phyloP scores from a whole-genome alignment of 345 rosid species.

The rapeseed (Brassica napus) region Da-Ae NC_063447.1:42564001-42564500 shows the following conservation, averaged over 20 bases:
- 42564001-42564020: constrained; percentile 39
- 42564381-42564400: constrained; percentile 69
- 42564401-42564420: constrained; percentile 56
- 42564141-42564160: constrained; percentile 92
- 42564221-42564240: constrained; percentile 86
- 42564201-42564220: constrained; percentile 95
- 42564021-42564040: constrained; percentile 27
- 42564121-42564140: constrained; percentile 93
- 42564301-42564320: constrained; percentile 60
- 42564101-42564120: constrained; percentile 87
- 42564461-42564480: constrained; percentile 75
- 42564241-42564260: constrained; percentile 89
- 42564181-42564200: constrained; percentile 83
- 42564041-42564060: constrained; percentile 4
- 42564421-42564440: constrained; percentile 55
- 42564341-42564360: constrained; percentile 72
- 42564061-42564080: constrained; percentile 13
- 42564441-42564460: constrained; percentile 77
- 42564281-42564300: constrained; percentile 62
- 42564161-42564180: constrained; percentile 75
- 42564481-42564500: constrained; percentile 70
- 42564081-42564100: constrained; percentile 61
- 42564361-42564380: constrained; percentile 86
- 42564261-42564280: constrained; percentile 87
- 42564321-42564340: constrained; percentile 86